Percentiles rank a stretch among this genome's conserved stretches.
Evolutionary conservation across 257 asterid species (phyloP).

Genomic region (Przewalskia tangutica): DNA sequence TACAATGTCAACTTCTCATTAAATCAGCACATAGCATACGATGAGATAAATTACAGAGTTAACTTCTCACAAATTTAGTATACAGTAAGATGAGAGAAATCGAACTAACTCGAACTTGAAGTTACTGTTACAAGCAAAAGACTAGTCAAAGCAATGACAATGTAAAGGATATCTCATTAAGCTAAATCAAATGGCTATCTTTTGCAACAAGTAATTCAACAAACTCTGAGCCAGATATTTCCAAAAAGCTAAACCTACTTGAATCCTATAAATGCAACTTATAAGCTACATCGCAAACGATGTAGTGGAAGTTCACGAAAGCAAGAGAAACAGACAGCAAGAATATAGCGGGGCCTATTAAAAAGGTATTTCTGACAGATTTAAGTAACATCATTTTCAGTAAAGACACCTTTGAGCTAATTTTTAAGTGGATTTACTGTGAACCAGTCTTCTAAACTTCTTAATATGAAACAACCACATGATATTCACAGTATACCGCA

Average conservation of each 20-base stretch:
- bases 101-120: neutral
- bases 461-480: neutral
- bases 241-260: neutral
- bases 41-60: neutral
- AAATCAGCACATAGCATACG: neutral
- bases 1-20: neutral
- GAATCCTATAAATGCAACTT: slow-evolving; percentile 4
- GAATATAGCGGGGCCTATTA: neutral
- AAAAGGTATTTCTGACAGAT: neutral
- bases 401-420: neutral
- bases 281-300: neutral
- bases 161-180: neutral
- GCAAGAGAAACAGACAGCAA: neutral
- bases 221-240: neutral
- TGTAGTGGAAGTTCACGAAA: neutral
- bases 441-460: neutral
- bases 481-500: neutral
- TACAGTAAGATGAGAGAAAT: neutral
- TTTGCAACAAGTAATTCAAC: neutral
- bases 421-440: neutral
- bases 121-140: neutral
- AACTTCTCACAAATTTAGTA: neutral
- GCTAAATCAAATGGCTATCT: neutral
- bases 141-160: neutral
- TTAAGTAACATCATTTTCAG: neutral